Evolutionary conservation across 2,329 filamentous ascomycete genomes (phyloP).

Genomic region (Aspergillus transmontanensis): DNA sequence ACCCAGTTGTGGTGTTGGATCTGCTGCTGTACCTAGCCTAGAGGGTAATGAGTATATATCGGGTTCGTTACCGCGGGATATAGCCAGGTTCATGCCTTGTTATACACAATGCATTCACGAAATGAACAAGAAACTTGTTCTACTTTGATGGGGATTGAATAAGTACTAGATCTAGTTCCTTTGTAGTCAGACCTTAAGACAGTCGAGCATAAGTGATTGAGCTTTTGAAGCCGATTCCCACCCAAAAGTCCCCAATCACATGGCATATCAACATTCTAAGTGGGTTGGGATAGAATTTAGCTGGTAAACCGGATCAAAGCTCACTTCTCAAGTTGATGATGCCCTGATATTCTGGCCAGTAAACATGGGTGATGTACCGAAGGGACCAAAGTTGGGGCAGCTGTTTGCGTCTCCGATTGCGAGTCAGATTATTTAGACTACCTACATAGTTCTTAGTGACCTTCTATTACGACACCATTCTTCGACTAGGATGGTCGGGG

Average conservation of each 20-base stretch:
- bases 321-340: not conserved
- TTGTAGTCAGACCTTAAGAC: not conserved
- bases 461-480: conserved; percentile 17
- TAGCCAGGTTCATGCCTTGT: no score
- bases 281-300: not conserved
- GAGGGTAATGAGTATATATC: no score
- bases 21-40: no score
- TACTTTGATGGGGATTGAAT: not conserved
- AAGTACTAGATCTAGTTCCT: not conserved
- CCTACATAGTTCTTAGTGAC: not conserved
- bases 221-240: not conserved
- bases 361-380: not conserved
- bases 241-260: not conserved
- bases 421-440: not conserved
- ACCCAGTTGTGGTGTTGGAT: not conserved
- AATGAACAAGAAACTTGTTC: not conserved
- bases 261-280: not conserved
- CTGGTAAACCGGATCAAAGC: not conserved
- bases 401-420: not conserved
- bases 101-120: no score
- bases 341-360: not conserved
- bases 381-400: not conserved
- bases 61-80: no score
- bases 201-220: not conserved
- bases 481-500: not conserved